Evolutionary conservation across 176 grass and related monocot species (phyloP), one percentile per base, ranked within the genome.

Genomic region (Olyra latifolia): DNA sequence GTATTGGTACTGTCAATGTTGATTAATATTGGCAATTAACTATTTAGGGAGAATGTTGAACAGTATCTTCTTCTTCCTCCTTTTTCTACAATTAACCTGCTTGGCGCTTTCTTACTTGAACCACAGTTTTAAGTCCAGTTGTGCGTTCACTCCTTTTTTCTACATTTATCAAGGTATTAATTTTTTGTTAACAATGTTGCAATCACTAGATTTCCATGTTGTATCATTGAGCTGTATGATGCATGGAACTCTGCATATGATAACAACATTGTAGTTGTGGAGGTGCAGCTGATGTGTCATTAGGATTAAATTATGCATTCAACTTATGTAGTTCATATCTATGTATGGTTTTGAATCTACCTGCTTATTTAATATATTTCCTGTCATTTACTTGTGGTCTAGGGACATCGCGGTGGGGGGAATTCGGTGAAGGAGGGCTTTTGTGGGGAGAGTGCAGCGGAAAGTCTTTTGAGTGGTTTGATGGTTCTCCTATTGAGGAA

Each of bases 381-480:
- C 35, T 85, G 11, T 39, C 52, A 54, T 84, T 74, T 92, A 61
- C 60, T 82, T 29, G 19, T 73, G 65, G 41, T 70, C 32, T 69
- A 98, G 95, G 95, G 55, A 98, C 95, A 77, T 87, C 79, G 39
- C 84, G 92, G 17, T 98, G 95, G 95, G 87, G 95, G 53, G 95
- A 98, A 83, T 98, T 91, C 27, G 95, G 95, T 30, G 88, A 89
- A 78, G 95, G 95, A 65, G 92, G 95, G 29, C 85, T 98, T 53
- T 81, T 98, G 84, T 98, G 92, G 95, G 95, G 92, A 87, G 95
- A 93, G 82, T 98, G 95, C 81, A 91, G 46, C 35, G 88, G 90
- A 82, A 93, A 98, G 67, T 88, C 88, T 77, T 94, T 87, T 54
- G 92, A 93, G 45, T 94, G 92, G 95, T 93, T 91, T 89, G 86